Evolutionary conservation across 139 green algal genomes (phyloP), one percentile per base, ranked within the genome.

Genomic region (Gonium pectorale): DNA sequence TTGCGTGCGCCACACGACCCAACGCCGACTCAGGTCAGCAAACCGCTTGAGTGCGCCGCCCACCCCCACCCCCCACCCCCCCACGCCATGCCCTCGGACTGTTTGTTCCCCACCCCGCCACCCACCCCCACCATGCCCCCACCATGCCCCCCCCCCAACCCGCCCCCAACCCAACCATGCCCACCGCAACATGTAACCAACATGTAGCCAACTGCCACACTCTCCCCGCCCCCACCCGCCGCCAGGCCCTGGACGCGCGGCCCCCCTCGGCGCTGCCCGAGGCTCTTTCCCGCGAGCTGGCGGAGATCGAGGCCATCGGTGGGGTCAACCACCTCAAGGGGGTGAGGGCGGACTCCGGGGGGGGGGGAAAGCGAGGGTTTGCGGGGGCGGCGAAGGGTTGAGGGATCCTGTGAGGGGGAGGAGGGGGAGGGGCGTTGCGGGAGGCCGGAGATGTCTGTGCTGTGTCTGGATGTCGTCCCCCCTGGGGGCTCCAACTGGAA

Each of bases 221-320:
- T 33, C 60, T n/a, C 37, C 63, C 38, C 35, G 46, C 44, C 40
- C 19, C 5, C 26, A 4, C 27, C 67, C 56, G 27, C 44, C 15
- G 19, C 2, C 60, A 73, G 63, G 33, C 56, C 52, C 19, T 83
- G 67, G 44, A 89, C 67, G 35, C 87, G 8, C 83, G 85, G 69
- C 91, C 70, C 54, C 67, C 77, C 27, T 66, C 83, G 0, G 85
- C 84, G 0, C 86, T 99, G 68, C 96, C 96, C 15, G 94, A 98
- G 3, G 83, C 85, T 0, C 79, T 99, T 66, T 70, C 89, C 21
- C 60, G 87, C 2, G 95, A 99, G 75, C 89, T 99, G 54, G 94
- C 96, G 79, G 88, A 94, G 51, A 79, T 99, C 19, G 86, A 97
- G 74, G 67, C 87, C 74, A 91, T 91, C 29, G 95, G 95, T 3